Evolutionary conservation across 75 land plant species (phyloP).

Genomic region (Ceratopteris richardii): DNA sequence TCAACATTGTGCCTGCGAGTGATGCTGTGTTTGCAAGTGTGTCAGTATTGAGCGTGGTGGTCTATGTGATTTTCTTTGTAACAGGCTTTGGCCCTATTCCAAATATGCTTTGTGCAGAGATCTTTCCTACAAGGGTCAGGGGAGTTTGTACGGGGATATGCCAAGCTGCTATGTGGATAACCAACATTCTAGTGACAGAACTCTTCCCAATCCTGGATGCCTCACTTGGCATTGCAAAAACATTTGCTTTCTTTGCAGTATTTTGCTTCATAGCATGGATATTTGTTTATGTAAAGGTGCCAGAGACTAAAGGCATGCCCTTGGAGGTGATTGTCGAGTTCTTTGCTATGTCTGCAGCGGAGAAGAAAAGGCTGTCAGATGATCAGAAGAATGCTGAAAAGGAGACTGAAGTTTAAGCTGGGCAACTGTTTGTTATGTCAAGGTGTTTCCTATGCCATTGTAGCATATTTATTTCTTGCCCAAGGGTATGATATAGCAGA

Average conservation of each 20-base stretch:
- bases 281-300: constrained; percentile 80
- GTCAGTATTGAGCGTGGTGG: constrained; percentile 56
- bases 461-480: no score
- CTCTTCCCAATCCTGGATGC: constrained; percentile 52
- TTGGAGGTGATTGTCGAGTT: constrained; percentile 90
- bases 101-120: constrained; percentile 89
- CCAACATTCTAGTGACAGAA: constrained; percentile 83
- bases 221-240: constrained; percentile 56
- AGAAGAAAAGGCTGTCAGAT: constrained; percentile 5
- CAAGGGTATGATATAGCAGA: no score
- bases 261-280: constrained; percentile 66
- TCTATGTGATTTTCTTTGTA: constrained; percentile 74
- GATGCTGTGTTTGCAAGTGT: constrained; percentile 44
- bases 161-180: constrained; percentile 60
- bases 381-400: not conserved
- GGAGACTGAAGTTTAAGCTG: not conserved
- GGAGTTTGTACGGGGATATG: constrained; percentile 83
- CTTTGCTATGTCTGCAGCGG: constrained; percentile 48
- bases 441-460: no score
- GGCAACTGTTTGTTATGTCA: no score
- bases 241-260: constrained; percentile 62
- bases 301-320: constrained; percentile 96
- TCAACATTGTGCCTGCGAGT: constrained; percentile 31
- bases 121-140: constrained; percentile 90
- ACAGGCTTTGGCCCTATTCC: constrained; percentile 90